Evolutionary conservation across 2,329 filamentous ascomycete genomes (phyloP).

Genomic region (Arthrobotrys entomopaga): DNA sequence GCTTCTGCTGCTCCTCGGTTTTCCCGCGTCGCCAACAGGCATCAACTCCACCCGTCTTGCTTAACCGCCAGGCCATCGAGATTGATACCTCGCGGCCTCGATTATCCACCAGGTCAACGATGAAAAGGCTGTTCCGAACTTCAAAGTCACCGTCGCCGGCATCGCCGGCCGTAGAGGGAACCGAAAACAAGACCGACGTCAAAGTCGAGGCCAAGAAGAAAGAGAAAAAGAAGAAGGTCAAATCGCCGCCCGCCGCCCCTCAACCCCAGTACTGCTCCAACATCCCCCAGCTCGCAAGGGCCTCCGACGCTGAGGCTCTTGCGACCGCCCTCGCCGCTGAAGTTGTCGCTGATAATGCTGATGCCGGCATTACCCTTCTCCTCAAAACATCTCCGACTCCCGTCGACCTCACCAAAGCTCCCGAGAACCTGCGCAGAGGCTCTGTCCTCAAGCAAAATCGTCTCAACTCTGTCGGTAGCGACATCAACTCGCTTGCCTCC

Average conservation of each 20-base stretch:
- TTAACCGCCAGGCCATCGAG: not conserved
- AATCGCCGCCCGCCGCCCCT: constrained; percentile 5
- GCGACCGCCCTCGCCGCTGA: constrained; percentile 48
- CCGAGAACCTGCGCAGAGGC: constrained; percentile 25
- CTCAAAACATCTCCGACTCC: constrained; percentile 10
- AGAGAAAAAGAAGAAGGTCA: constrained; percentile 44
- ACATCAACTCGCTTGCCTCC: constrained; percentile 16
- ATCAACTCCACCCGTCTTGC: too few species aligned
- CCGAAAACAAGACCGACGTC: constrained; percentile 9
- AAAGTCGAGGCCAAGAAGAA: constrained; percentile 27
- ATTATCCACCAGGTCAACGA: not conserved
- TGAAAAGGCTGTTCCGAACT: constrained; percentile 51
- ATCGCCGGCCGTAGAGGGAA: constrained; percentile 12
- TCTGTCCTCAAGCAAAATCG: constrained; percentile 40
- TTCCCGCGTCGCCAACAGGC: not conserved
- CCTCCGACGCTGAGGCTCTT: constrained; percentile 49
- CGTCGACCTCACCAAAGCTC: constrained; percentile 18
- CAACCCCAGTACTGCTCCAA: constrained; percentile 27
- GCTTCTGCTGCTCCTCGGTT: not conserved
- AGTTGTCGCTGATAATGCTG: constrained; percentile 46
- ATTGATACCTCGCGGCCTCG: not conserved
- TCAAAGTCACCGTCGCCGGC: constrained; percentile 16
- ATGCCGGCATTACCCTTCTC: constrained; percentile 39
- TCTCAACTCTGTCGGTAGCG: constrained; percentile 37
- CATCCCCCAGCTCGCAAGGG: constrained; percentile 47